phyloP scores from a whole-genome alignment of 495 filamentous ascomycete genomes.

The Darksidea phi region DNA sequence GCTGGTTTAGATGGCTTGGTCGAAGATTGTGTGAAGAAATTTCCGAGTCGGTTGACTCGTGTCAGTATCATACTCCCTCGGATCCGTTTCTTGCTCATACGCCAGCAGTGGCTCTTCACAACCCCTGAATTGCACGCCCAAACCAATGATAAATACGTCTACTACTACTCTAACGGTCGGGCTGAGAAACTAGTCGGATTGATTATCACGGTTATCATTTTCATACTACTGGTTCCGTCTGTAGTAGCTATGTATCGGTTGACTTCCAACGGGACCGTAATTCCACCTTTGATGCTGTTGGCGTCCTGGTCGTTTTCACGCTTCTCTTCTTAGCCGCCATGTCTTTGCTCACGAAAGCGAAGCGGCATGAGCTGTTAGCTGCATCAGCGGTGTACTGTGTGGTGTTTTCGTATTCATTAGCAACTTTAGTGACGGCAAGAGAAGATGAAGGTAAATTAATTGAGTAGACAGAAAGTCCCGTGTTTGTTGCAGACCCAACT shows the following conservation, averaged over 20 bases:
- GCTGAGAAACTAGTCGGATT: conserved; percentile 42
- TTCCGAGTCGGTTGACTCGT: conserved; percentile 32
- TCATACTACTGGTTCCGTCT: conserved; percentile 46
- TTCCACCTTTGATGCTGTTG: conserved; percentile 28
- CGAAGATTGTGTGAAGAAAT: conserved; percentile 38
- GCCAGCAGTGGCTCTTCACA: conserved; percentile 37
- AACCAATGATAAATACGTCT: conserved; percentile 39
- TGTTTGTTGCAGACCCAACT: too few relatives aligned
- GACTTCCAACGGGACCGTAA: conserved; percentile 27
- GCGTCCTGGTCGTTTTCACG: conserved; percentile 31
- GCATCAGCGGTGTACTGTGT: conserved; percentile 44
- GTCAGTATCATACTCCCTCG: conserved; percentile 30
- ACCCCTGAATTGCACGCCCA: conserved; percentile 43
- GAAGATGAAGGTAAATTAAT: too few relatives aligned
- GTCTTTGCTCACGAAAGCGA: conserved; percentile 43
- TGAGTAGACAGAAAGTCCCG: too few relatives aligned
- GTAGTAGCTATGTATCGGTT: conserved; percentile 45
- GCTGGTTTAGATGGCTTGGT: conserved; percentile 45
- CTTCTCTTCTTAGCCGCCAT: conserved; percentile 44
- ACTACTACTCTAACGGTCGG: conserved; percentile 43
- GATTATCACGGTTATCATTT: conserved; percentile 36
- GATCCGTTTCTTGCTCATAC: too few relatives aligned
- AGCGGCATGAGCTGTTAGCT: conserved; percentile 47
- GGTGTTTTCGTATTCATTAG: conserved; percentile 39
- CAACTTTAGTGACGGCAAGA: conserved; percentile 29